Conservation (phyloP, 805 yeast species). For the Spathaspora boniae region DNA sequence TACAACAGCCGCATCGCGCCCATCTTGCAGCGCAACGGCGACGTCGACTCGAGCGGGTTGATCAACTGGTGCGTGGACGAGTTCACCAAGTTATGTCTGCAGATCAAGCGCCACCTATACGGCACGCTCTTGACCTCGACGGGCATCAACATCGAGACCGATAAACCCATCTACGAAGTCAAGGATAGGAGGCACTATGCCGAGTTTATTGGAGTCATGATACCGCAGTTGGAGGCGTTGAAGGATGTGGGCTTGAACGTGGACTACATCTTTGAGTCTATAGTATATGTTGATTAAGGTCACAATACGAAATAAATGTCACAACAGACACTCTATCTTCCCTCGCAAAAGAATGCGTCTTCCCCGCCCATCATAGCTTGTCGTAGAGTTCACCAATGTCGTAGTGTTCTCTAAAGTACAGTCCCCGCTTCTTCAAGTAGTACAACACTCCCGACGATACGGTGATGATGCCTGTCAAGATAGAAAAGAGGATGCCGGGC, state of each 20-base stretch:
- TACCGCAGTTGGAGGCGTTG: constrained; percentile 58
- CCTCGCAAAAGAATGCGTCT: background rate
- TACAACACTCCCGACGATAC: constrained; percentile 40
- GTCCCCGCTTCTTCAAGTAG: constrained; percentile 52
- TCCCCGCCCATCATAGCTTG: constrained; percentile 23
- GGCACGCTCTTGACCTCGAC: constrained; percentile 49
- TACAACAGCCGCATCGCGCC: constrained; percentile 51
- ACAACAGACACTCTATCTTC: background rate
- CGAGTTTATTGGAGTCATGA: constrained; percentile 47
- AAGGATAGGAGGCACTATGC: constrained; percentile 41
- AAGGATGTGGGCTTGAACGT: constrained; percentile 69
- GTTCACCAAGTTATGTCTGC: constrained; percentile 53
- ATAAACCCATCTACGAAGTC: constrained; percentile 25
- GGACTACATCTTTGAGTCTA: constrained; percentile 58
- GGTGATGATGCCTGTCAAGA: constrained; percentile 57
- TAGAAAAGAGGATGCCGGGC: constrained; percentile 64
- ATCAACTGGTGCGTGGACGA: constrained; percentile 77
- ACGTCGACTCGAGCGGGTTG: constrained; percentile 50
- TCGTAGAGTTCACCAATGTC: constrained; percentile 59
- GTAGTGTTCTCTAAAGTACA: constrained; percentile 59
- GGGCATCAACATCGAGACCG: constrained; percentile 21
- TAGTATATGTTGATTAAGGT: constrained; percentile 13
- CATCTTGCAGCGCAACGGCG: constrained; percentile 27
- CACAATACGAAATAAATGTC: constrained; percentile 1
- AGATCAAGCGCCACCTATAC: constrained; percentile 64